Evolutionary conservation across 2,329 filamentous ascomycete genomes (phyloP).

Genomic region (Claviceps cyperi): DNA sequence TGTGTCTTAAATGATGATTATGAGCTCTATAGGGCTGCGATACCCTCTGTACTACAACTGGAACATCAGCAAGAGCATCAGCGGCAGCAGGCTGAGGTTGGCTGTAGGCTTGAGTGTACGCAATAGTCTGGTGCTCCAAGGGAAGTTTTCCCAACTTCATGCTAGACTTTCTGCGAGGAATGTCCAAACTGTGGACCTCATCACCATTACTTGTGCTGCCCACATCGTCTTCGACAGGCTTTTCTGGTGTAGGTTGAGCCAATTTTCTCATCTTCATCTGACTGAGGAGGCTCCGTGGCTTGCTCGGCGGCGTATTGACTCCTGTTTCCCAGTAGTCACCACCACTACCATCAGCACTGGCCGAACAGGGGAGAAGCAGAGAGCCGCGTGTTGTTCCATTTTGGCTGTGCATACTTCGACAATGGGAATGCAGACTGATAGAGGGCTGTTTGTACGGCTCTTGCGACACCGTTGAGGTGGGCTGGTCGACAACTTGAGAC

Average conservation of each 20-base stretch:
- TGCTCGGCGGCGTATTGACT: not conserved
- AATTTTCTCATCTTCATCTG: not conserved
- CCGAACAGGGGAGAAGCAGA: conserved; percentile 2
- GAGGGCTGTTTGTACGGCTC: conserved; percentile 8
- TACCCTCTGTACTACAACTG: not conserved
- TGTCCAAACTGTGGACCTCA: not conserved
- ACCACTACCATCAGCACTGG: conserved; percentile 5
- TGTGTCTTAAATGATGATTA: not conserved
- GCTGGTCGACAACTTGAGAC: conserved; percentile 22
- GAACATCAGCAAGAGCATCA: not conserved
- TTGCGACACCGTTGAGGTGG: conserved; percentile 10
- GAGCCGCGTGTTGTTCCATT: not conserved
- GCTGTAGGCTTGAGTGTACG: not conserved
- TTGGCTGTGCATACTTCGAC: conserved; percentile 1
- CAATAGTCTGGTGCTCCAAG: not conserved
- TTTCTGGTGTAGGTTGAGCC: not conserved
- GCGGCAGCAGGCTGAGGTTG: no score
- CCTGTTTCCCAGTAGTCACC: conserved; percentile 1
- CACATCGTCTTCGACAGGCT: conserved; percentile 2
- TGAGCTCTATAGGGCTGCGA: not conserved
- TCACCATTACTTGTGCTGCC: not conserved
- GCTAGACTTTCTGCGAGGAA: conserved; percentile 8
- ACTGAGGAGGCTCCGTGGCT: not conserved
- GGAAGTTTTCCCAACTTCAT: conserved; percentile 1
- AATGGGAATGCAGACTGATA: conserved; percentile 5